phyloP scores from a whole-genome alignment of 768 basidiomycete genomes.

The Suillus paluster region DNA sequence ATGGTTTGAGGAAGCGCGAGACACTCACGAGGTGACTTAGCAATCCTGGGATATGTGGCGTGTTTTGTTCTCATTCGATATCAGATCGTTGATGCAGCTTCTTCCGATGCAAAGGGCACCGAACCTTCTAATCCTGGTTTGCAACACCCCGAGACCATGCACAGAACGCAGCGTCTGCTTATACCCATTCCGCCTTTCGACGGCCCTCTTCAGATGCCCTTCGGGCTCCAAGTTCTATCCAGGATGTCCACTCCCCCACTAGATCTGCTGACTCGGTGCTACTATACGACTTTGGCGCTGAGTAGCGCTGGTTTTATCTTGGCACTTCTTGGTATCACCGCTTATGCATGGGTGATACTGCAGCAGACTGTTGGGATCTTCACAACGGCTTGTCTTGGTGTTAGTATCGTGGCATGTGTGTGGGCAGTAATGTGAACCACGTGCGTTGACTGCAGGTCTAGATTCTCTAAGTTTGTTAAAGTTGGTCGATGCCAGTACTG shows the following conservation, averaged over 20 bases:
- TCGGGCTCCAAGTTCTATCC: background rate
- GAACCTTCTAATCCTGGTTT: background rate
- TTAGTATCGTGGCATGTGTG: slow-evolving; percentile 21
- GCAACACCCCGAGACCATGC: background rate
- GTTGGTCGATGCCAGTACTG: too few relatives aligned
- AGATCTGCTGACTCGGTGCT: too few relatives aligned
- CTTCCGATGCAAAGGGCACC: background rate
- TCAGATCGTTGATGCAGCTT: slow-evolving; percentile 19
- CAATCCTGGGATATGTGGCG: slow-evolving; percentile 31
- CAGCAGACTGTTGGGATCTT: slow-evolving; percentile 29
- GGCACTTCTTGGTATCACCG: too few relatives aligned
- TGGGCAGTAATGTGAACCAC: slow-evolving; percentile 28
- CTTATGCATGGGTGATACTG: slow-evolving; percentile 30
- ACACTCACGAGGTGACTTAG: slow-evolving; percentile 13
- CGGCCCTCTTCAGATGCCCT: background rate
- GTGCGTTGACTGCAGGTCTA: background rate
- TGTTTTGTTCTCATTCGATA: slow-evolving; percentile 35
- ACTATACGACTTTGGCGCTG: too few relatives aligned
- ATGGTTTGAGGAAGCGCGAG: background rate
- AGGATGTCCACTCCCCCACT: slow-evolving; percentile 15
- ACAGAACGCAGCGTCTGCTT: background rate
- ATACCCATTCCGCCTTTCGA: background rate
- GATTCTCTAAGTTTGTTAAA: too few relatives aligned
- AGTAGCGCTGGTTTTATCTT: too few relatives aligned
- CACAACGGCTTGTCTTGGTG: slow-evolving; percentile 28